These are phyloP conservation scores for Cladosporium sp. DNA, from an alignment of 2,329 filamentous ascomycete genomes.

Conservation along the genomic window DNA sequence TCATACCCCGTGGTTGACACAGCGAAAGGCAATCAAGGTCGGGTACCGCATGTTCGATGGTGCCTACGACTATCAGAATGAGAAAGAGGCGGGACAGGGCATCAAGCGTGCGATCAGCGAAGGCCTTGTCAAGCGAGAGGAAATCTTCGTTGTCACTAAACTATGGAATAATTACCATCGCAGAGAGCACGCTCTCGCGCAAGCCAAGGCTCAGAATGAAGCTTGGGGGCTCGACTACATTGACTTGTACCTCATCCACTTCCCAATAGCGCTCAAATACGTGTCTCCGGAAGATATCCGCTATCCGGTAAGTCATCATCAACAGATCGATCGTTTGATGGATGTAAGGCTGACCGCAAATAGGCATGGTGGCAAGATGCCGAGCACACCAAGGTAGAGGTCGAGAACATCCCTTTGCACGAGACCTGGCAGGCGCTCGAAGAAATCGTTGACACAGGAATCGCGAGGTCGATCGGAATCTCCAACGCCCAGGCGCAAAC, in stretches of 20 bases:
- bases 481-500: conserved; percentile 49
- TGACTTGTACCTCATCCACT: conserved; percentile 53
- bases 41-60: conserved; percentile 53
- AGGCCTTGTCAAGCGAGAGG: conserved; percentile 67
- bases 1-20: no score
- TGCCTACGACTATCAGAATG: conserved; percentile 65
- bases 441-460: conserved; percentile 58
- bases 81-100: conserved; percentile 57
- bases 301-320: conserved; percentile 12
- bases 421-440: conserved; percentile 82
- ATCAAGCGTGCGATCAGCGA: conserved; percentile 64
- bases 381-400: conserved; percentile 56
- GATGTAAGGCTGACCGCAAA: background rate
- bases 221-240: conserved; percentile 81
- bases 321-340: conserved; percentile 31
- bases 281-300: conserved; percentile 12
- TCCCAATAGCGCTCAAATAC: conserved; percentile 34
- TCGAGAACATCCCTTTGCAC: conserved; percentile 65
- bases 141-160: conserved; percentile 86
- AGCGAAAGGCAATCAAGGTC: conserved; percentile 41
- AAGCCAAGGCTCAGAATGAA: conserved; percentile 64
- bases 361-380: conserved; percentile 10
- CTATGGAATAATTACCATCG: conserved; percentile 87
- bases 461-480: conserved; percentile 50
- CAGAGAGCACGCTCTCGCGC: conserved; percentile 62